These are phyloP conservation scores for Puccinia coronata DNA, from an alignment of 1,284 basidiomycete genomes.

Conservation along the genomic window DNA sequence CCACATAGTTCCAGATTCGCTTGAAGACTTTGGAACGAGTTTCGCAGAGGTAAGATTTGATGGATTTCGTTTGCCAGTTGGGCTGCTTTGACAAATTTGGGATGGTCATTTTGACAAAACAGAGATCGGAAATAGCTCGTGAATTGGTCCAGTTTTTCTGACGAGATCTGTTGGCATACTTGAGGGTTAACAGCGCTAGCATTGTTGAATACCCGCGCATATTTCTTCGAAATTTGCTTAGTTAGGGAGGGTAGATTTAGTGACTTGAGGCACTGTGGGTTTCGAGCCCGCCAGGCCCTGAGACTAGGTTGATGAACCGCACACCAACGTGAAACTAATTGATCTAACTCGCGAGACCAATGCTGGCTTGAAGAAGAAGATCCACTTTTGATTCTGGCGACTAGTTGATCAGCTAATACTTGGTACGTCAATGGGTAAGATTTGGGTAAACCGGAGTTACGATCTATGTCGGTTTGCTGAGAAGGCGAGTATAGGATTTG, in stretches of 20 bases:
- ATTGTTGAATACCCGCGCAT: conserved; percentile 7
- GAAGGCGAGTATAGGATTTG: conserved; percentile 7
- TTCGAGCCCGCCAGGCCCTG: conserved; percentile 21
- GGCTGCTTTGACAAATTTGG: conserved; percentile 46
- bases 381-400: conserved; percentile 5
- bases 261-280: not conserved
- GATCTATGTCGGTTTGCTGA: not conserved
- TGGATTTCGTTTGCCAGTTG: conserved; percentile 39
- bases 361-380: not conserved
- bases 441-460: not conserved
- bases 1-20: not conserved
- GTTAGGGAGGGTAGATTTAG: conserved; percentile 31
- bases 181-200: not conserved
- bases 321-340: conserved; percentile 35
- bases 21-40: conserved; percentile 18
- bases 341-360: conserved; percentile 34
- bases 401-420: conserved; percentile 40
- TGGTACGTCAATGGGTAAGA: conserved; percentile 32
- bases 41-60: conserved; percentile 27
- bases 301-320: conserved; percentile 23
- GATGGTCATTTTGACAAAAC: conserved; percentile 26
- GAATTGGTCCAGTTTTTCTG: conserved; percentile 20
- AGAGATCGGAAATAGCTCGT: conserved; percentile 26
- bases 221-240: conserved; percentile 39
- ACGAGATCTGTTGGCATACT: conserved; percentile 31